Evolutionary conservation across 2,329 filamentous ascomycete species (phyloP).

Genomic region (Epichloe baconii): DNA sequence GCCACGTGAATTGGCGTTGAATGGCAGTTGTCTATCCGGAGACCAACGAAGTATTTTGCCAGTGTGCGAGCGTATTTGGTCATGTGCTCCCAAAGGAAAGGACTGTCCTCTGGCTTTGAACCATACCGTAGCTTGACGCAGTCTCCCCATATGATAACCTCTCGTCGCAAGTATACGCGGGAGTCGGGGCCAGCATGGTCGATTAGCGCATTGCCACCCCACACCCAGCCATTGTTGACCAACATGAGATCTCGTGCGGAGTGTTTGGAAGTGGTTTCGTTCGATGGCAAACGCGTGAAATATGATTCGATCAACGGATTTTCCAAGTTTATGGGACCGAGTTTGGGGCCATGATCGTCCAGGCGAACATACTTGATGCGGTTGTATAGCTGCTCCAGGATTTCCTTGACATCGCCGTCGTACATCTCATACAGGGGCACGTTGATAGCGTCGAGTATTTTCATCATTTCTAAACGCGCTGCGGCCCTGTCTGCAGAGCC

Average conservation of each 20-base stretch:
- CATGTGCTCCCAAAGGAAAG: slow-evolving; percentile 94
- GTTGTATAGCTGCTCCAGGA: slow-evolving; percentile 84
- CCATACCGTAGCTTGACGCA: slow-evolving; percentile 96
- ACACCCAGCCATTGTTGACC: slow-evolving; percentile 97
- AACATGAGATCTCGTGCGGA: slow-evolving; percentile 65
- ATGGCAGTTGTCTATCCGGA: slow-evolving; percentile 96
- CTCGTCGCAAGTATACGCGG: slow-evolving; percentile 82
- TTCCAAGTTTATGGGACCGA: slow-evolving; percentile 62
- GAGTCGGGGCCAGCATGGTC: slow-evolving; percentile 89
- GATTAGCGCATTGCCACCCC: slow-evolving; percentile 86
- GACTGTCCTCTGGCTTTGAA: slow-evolving; percentile 64
- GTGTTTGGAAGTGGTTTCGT: slow-evolving; percentile 65
- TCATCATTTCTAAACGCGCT: slow-evolving; percentile 40
- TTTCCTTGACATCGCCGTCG: slow-evolving; percentile 67
- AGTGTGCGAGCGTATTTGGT: slow-evolving; percentile 80
- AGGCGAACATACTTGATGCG: slow-evolving; percentile 88
- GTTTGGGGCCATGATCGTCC: slow-evolving; percentile 81
- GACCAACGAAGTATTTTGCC: slow-evolving; percentile 88
- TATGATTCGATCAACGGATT: slow-evolving; percentile 87
- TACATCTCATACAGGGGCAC: slow-evolving; percentile 86
- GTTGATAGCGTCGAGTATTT: slow-evolving; percentile 73
- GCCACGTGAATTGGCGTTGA: slow-evolving; percentile 91
- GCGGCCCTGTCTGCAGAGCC: slow-evolving; percentile 34
- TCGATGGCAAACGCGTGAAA: slow-evolving; percentile 78
- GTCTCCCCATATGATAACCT: slow-evolving; percentile 97